Evolutionary conservation across 106 monocot species (phyloP).

Genomic region (Alisma plantagoaquatica): DNA sequence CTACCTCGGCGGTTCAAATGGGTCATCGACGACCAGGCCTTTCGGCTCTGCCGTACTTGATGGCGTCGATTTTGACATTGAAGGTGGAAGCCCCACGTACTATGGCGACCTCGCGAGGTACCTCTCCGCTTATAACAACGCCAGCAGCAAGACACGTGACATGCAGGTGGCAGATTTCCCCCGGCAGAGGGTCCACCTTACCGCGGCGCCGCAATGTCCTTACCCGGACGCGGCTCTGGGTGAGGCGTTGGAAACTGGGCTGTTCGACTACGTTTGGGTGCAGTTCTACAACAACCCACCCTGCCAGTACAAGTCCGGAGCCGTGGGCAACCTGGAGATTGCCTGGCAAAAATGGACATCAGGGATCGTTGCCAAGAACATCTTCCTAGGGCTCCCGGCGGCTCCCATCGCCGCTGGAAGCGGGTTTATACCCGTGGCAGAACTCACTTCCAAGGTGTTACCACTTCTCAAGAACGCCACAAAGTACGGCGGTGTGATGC

Average conservation of each 20-base stretch:
- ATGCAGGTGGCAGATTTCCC: too few relatives aligned
- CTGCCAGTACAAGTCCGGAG: conserved; percentile 11
- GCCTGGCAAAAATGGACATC: background rate
- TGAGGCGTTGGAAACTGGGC: background rate
- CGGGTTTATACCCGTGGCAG: conserved; percentile 17
- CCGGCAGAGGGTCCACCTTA: conserved; percentile 3
- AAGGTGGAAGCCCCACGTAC: too few relatives aligned
- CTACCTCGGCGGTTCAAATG: background rate
- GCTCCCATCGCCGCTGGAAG: conserved; percentile 6
- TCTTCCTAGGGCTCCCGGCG: conserved; percentile 19
- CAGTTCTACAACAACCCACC: conserved; percentile 28
- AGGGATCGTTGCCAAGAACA: background rate
- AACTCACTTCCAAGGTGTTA: conserved; percentile 11
- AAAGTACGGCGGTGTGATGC: conserved; percentile 16
- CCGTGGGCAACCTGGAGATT: background rate
- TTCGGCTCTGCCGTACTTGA: conserved; percentile 4
- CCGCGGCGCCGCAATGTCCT: background rate
- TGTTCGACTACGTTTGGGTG: conserved; percentile 6
- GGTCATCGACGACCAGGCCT: background rate
- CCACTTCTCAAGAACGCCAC: conserved; percentile 6
- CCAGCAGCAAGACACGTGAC: too few relatives aligned
- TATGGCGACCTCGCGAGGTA: background rate
- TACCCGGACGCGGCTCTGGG: background rate
- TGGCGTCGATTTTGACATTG: conserved; percentile 6
- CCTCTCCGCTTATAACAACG: conserved; percentile 3